Evolutionary conservation across 2,329 filamentous ascomycete species (phyloP), one percentile per base, ranked within the genome.

Genomic region (Scedosporium dehoogii): DNA sequence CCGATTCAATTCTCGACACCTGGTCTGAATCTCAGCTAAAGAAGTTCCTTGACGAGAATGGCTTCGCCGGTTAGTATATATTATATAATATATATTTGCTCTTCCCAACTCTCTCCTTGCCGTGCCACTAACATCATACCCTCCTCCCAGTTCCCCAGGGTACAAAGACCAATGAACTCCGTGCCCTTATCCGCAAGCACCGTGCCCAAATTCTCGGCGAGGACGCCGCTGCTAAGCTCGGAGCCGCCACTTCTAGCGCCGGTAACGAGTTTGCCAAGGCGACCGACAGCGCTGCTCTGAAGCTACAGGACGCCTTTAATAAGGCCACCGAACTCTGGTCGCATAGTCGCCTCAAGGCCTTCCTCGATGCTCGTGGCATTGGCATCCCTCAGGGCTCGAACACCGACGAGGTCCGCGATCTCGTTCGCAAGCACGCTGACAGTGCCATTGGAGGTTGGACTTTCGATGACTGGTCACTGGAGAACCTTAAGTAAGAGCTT

Each of bases 1-100:
- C 88, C 65, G 91, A 97, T 69, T 86, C 88, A 69, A 80, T 97
- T 61, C 89, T 97, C 70, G 87, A 96, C 68, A 86, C 90, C 3
- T 99, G 94, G 94, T 87, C 89, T 70, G 92, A 97, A 70, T 83
- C 83, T 48, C 81, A 96, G 74, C 82, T 99, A 73, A 97, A 97
- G 82, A 88, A 91, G 66, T 97, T 94, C 79, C 86, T 86, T 62
- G 93, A 97, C 78, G 91, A 92, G 81, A 94, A 97, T 69, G 85
- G 86, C 63, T 89, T 99, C 71, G 73, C 71, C 12, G 76, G 76
- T 78, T 68, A 29, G 72, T 65, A 4, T 3, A 18, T 23, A 25
- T 29, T n/a, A n/a, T n/a, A n/a, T n/a, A n/a, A n/a, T n/a, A n/a
- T 65, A 4, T 3, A 18, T 23, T 14, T 29, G 21, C 18, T 27